These are phyloP conservation scores for Lepidium sativum DNA, from an alignment of 345 rosid species.

Conservation along the genomic window DNA sequence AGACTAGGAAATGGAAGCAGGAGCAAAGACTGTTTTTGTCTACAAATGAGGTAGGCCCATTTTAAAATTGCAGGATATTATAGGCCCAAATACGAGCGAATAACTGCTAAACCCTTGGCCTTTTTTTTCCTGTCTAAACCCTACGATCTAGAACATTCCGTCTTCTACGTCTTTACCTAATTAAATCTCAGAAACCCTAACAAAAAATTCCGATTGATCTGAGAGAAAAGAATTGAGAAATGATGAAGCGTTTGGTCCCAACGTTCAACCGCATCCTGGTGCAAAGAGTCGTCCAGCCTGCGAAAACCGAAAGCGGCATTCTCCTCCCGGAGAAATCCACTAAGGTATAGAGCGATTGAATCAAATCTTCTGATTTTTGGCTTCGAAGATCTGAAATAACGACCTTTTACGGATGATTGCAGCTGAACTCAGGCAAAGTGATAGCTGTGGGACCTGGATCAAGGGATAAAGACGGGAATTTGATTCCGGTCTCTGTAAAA, in stretches of 20 bases:
- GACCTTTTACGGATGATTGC: background rate
- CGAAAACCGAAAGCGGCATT: slow-evolving; percentile 71
- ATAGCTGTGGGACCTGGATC: slow-evolving; percentile 71
- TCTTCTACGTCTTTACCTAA: background rate
- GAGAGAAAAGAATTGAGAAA: slow-evolving; percentile 15
- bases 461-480: slow-evolving; percentile 49
- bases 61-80: background rate
- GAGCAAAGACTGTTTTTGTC: background rate
- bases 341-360: slow-evolving; percentile 27
- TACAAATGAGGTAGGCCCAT: background rate
- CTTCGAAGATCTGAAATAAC: background rate
- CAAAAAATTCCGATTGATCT: background rate
- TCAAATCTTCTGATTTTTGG: background rate
- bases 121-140: background rate
- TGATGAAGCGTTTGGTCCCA: slow-evolving; percentile 82
- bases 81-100: slow-evolving; percentile 4
- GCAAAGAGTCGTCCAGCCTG: slow-evolving; percentile 71
- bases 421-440: slow-evolving; percentile 81
- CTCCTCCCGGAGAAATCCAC: slow-evolving; percentile 68
- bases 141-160: slow-evolving; percentile 23
- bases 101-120: slow-evolving; percentile 11
- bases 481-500: slow-evolving; percentile 54
- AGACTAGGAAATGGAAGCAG: background rate
- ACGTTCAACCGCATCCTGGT: slow-evolving; percentile 61
- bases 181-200: slow-evolving; percentile 6